phyloP scores from a whole-genome alignment of 345 rosid genomes.

The Theobroma cacao region DNA sequence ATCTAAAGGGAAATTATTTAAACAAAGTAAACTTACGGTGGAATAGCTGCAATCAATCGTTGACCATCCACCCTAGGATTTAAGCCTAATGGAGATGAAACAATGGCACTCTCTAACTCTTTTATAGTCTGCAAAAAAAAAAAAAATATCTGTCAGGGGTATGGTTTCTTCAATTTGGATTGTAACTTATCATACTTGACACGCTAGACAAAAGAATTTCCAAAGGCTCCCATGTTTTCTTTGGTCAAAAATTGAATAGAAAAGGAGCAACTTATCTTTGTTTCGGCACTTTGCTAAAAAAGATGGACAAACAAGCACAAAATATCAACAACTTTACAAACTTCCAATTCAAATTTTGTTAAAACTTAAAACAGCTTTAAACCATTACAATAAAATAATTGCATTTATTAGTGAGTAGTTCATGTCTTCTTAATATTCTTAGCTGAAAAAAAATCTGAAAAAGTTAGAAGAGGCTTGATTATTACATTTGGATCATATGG shows the following conservation, averaged over 20 bases:
- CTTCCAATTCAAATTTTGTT: background rate
- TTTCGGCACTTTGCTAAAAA: background rate
- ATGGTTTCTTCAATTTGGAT: background rate
- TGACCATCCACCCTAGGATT: slow-evolving; percentile 83
- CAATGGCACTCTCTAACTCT: slow-evolving; percentile 79
- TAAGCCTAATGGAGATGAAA: slow-evolving; percentile 85
- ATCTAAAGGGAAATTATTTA: background rate
- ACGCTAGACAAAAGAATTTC: background rate
- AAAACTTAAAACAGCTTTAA: background rate
- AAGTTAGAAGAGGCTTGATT: background rate
- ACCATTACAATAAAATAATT: background rate
- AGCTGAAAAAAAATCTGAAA: background rate
- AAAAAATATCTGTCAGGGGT: background rate
- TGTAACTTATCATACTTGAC: background rate
- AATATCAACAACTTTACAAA: background rate
- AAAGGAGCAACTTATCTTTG: background rate
- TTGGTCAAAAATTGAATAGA: background rate
- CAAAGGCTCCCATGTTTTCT: background rate
- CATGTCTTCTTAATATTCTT: background rate
- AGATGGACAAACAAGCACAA: background rate
- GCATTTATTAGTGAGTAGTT: background rate
- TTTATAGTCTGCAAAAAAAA: slow-evolving; percentile 61
- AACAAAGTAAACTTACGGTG: slow-evolving; percentile 52
- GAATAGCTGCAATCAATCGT: slow-evolving; percentile 78
- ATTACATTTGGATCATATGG: slow-evolving; percentile 91